Evolutionary conservation across 1,284 basidiomycete genomes (phyloP), one percentile per base, ranked within the genome.

Genomic region (Wallemia ichthyophaga): DNA sequence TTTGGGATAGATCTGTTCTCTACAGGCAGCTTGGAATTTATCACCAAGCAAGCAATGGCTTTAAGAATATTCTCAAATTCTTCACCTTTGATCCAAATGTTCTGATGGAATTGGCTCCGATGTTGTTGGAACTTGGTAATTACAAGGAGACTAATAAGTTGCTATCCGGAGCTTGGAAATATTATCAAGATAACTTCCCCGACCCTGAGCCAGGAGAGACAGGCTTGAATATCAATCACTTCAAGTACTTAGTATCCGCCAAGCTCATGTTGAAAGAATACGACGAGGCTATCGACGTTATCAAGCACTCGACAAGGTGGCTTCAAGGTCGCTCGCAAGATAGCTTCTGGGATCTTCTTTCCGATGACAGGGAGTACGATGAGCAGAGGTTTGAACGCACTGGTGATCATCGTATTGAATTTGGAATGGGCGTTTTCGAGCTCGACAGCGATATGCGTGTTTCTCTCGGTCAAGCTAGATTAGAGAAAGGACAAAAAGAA

Each of bases 281-380:
- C 63, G 78, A 80, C 37, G 74, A 76, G 27, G 82, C 83, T 0
- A 73, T 89, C 13, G 72, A 77, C 15, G 76, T 79, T 0, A 80
- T 94, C 60, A 74, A 83, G 37, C 73, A 74, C 59, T 89, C 88
- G 0, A 81, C 79, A 58, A 72, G 92, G 56, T 95, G 91, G 91
- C 70, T 95, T 13, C 86, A 92, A 67, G 85, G 86, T 0, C 73
- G 91, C 31, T 72, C 71, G n/a, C 71, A 74, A 28, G 79, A 84
- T 67, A 70, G 72, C 59, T 80, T 81, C 60, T 94, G 89, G 87
- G 85, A 89, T 63, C 69, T 76, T 24, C 77, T 80, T 59, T 76
- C 78, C 32, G 92, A 94, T 66, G 89, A 96, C 67, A 73, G 88
- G 59, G 91, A 95, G 69, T 94, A 78, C 65, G 85, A 89, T 65